These are phyloP conservation scores for Trichoderma simmonsii DNA, from an alignment of 2,329 filamentous ascomycete genomes.

Conservation along the genomic window DNA sequence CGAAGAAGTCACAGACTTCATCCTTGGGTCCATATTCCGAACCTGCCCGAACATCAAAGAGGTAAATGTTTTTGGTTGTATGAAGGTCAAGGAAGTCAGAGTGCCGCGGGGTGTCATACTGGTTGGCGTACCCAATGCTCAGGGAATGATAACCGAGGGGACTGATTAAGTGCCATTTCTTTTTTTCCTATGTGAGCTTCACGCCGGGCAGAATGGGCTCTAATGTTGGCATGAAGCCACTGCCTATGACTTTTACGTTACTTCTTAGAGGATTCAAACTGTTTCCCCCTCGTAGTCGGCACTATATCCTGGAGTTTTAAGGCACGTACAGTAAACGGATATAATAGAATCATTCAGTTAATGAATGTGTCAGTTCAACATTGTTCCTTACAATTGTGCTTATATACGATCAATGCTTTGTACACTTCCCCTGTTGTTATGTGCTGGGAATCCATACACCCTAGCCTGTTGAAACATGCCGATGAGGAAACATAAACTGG, in stretches of 20 bases:
- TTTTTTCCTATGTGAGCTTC: background rate
- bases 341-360: background rate
- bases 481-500: background rate
- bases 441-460: background rate
- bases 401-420: background rate
- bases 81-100: conserved; percentile 54
- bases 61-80: conserved; percentile 63
- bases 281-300: background rate
- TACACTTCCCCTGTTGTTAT: background rate
- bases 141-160: conserved; percentile 59
- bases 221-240: background rate
- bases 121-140: conserved; percentile 56
- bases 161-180: conserved; percentile 20
- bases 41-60: conserved; percentile 59
- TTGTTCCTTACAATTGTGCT: background rate
- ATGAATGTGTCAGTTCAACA: background rate
- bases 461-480: background rate
- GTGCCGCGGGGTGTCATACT: conserved; percentile 56
- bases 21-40: conserved; percentile 62
- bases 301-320: background rate
- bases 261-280: background rate
- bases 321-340: background rate
- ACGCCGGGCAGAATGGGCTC: background rate
- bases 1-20: conserved; percentile 61
- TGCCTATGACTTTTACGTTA: background rate